Conservation (phyloP, 2,329 filamentous ascomycete genomes). For the Neonectria punicea region DNA sequence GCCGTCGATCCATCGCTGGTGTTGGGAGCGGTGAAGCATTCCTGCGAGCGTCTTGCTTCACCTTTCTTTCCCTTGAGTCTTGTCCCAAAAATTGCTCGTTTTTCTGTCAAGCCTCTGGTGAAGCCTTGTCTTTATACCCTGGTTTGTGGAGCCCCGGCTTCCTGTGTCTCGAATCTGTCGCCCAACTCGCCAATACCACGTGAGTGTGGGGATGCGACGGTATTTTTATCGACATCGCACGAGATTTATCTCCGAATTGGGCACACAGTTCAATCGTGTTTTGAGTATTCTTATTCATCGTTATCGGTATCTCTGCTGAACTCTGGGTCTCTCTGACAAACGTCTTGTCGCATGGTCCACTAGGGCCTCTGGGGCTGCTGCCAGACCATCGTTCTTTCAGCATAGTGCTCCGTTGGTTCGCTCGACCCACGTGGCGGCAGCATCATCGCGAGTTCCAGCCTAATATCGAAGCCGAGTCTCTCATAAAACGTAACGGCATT, state of each 20-base stretch:
- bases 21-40: conserved; percentile 20
- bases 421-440: conserved; percentile 46
- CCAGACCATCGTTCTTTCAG: conserved; percentile 49
- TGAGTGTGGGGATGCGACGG: conserved; percentile 38
- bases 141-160: conserved; percentile 27
- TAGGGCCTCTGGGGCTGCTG: conserved; percentile 20
- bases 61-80: not conserved
- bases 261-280: conserved; percentile 5
- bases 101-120: not conserved
- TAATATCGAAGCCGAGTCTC: conserved; percentile 49
- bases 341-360: conserved; percentile 13
- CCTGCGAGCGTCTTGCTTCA: not conserved
- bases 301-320: conserved; percentile 7
- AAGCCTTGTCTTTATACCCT: conserved; percentile 11
- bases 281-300: conserved; percentile 20
- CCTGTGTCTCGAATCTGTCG: conserved; percentile 21
- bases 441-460: conserved; percentile 48
- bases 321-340: not conserved
- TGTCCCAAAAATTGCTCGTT: conserved; percentile 6
- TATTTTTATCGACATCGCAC: conserved; percentile 24
- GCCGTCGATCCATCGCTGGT: conserved; percentile 1
- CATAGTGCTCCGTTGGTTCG: conserved; percentile 47
- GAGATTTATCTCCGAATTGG: conserved; percentile 18
- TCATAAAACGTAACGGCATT: conserved; percentile 52
- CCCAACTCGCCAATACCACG: conserved; percentile 32